Evolutionary conservation across 2,329 filamentous ascomycete species (phyloP).

Genomic region (Hortaea sp.): DNA sequence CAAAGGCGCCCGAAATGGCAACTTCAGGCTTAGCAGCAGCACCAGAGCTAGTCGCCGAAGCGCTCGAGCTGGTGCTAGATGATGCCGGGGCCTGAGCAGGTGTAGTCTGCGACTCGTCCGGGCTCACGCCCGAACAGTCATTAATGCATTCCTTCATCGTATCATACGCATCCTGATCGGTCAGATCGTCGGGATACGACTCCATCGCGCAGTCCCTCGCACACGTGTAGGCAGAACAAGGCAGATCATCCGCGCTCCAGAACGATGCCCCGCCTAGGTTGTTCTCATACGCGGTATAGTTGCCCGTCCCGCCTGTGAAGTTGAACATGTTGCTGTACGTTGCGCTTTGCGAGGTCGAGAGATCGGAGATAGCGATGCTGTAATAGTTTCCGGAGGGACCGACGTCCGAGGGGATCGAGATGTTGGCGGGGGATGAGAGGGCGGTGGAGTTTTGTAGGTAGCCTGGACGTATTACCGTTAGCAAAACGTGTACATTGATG

Average conservation of each 20-base stretch:
- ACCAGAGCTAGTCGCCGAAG: not conserved
- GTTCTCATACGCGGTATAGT: constrained; percentile 21
- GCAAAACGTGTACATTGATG: not conserved
- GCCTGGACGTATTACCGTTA: constrained; percentile 12
- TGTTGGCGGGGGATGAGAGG: constrained; percentile 17
- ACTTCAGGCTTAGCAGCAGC: not conserved
- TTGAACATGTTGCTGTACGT: constrained; percentile 20
- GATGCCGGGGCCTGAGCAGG: constrained; percentile 8
- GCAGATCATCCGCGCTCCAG: constrained; percentile 20
- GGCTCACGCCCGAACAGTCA: constrained; percentile 18
- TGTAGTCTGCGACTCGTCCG: constrained; percentile 8
- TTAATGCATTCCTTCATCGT: constrained; percentile 21
- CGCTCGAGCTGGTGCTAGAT: not conserved
- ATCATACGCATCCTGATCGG: constrained; percentile 12
- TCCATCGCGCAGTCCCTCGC: constrained; percentile 20
- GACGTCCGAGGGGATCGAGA: constrained; percentile 24
- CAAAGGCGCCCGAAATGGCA: constrained; percentile 1
- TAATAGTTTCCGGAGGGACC: constrained; percentile 24
- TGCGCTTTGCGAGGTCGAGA: constrained; percentile 13
- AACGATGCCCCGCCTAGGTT: constrained; percentile 19
- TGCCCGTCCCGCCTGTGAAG: constrained; percentile 18
- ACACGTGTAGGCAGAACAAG: constrained; percentile 19
- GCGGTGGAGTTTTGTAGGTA: constrained; percentile 25
- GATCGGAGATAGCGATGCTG: constrained; percentile 19
- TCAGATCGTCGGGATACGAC: constrained; percentile 19